Evolutionary conservation across 2,329 filamentous ascomycete genomes (phyloP).

Genomic region (Dothistroma pini): DNA sequence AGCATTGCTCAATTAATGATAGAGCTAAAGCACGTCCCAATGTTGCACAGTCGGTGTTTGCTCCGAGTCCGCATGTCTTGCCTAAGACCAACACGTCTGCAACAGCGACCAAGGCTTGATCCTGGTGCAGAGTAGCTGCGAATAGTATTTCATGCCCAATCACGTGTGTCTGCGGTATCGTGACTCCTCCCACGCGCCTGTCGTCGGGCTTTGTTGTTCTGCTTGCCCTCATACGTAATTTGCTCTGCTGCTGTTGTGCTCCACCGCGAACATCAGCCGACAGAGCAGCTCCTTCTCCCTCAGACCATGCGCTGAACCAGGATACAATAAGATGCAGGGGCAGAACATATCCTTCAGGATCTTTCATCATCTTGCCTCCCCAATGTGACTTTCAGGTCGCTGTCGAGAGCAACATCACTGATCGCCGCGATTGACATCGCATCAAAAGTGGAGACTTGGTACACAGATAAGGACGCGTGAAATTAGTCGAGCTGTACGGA

Average conservation of each 20-base stretch:
- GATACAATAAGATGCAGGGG: conserved; percentile 10
- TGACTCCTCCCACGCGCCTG: neutral
- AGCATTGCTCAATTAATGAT: neutral
- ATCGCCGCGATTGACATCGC: conserved; percentile 3
- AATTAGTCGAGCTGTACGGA: neutral
- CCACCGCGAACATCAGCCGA: conserved; percentile 3
- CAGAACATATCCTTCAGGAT: conserved; percentile 11
- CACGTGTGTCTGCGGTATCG: neutral
- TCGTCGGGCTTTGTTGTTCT: neutral
- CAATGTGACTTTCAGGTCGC: conserved; percentile 4
- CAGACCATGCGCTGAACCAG: conserved; percentile 1
- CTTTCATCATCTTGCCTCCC: conserved; percentile 11
- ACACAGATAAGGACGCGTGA: conserved; percentile 7
- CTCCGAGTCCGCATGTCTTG: neutral
- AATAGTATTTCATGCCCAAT: neutral
- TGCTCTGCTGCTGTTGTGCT: neutral
- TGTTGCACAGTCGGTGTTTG: neutral
- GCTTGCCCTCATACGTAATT: neutral
- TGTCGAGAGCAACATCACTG: neutral
- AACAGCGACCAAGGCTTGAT: neutral
- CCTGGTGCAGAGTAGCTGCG: neutral
- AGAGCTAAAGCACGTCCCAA: neutral
- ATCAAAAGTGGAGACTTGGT: conserved; percentile 7
- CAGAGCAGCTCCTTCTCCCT: neutral
- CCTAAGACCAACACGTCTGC: neutral